A percentile compares a stretch with the other conserved stretches of the same genome.
These are phyloP conservation scores for Exophiala sp. DNA, from an alignment of 2,329 filamentous ascomycete genomes.

Conservation along the genomic window DNA sequence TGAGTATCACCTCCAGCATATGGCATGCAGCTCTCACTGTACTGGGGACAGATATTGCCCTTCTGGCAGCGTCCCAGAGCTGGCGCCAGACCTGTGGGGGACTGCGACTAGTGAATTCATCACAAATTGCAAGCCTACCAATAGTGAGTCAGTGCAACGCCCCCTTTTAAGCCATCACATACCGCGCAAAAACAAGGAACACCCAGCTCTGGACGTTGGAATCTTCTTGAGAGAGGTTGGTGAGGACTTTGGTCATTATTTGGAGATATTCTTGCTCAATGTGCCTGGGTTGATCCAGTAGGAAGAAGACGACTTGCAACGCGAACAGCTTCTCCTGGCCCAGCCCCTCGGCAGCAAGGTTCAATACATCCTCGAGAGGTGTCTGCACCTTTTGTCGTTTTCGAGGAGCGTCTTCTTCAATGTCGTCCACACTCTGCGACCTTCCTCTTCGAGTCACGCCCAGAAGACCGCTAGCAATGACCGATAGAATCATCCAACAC, in stretches of 20 bases:
- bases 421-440: neutral
- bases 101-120: neutral
- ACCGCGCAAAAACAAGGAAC: slow-evolving; percentile 18
- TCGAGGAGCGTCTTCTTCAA: slow-evolving; percentile 10
- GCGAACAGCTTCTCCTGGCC: slow-evolving; percentile 18
- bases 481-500: slow-evolving; percentile 38
- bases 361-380: slow-evolving; percentile 10
- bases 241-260: slow-evolving; percentile 6
- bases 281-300: slow-evolving; percentile 13
- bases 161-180: neutral
- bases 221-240: slow-evolving; percentile 14
- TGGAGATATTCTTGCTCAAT: slow-evolving; percentile 3
- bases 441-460: slow-evolving; percentile 5
- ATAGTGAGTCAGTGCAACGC: neutral
- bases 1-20: slow-evolving; percentile 15
- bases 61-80: slow-evolving; percentile 19
- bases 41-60: slow-evolving; percentile 10
- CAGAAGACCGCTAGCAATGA: slow-evolving; percentile 34
- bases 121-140: neutral
- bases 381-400: slow-evolving; percentile 20
- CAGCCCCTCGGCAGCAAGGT: slow-evolving; percentile 5
- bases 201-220: slow-evolving; percentile 17
- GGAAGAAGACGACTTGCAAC: slow-evolving; percentile 21
- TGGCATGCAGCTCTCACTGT: slow-evolving; percentile 22
- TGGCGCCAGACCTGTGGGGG: slow-evolving; percentile 15